These are phyloP conservation scores for Blastocladiella emersonii DNA, from an alignment of 371 early-diverging fungal genomes.

Conservation along the genomic window DNA sequence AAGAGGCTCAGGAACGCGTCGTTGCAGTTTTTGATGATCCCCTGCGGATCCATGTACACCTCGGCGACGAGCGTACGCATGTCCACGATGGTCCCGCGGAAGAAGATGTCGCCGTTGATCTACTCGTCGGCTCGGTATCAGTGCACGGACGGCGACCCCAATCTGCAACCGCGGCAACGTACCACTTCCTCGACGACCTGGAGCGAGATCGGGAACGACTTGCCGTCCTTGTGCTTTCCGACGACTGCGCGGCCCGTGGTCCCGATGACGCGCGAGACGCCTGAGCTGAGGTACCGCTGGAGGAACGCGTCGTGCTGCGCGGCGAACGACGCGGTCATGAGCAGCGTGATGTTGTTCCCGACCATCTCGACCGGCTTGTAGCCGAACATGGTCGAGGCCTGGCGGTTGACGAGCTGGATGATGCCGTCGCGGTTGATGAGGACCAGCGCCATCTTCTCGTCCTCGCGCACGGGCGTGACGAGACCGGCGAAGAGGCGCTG, in stretches of 20 bases:
- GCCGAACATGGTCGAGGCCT: background rate
- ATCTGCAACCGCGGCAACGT: background rate
- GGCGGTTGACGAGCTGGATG: background rate
- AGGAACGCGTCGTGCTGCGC: conserved; percentile 19
- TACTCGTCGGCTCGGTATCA: no score
- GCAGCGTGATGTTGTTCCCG: conserved; percentile 18
- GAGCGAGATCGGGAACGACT: background rate
- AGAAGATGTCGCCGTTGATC: background rate
- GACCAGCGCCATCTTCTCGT: background rate
- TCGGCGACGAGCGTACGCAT: no score
- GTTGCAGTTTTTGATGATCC: background rate
- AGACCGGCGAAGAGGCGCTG: background rate
- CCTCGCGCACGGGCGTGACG: background rate
- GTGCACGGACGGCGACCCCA: background rate
- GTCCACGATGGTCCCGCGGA: no score
- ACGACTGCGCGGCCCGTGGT: conserved; percentile 10
- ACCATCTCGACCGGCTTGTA: conserved; percentile 6
- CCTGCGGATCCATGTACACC: background rate
- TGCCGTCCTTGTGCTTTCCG: conserved; percentile 5
- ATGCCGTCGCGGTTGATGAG: background rate
- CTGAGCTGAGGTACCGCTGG: conserved; percentile 15
- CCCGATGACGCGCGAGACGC: conserved; percentile 15
- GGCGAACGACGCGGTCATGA: conserved; percentile 18
- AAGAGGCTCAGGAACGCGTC: background rate
- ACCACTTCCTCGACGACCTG: background rate